phyloP scores from a whole-genome alignment of 257 asterid genomes.

The Plantago elongata region DNA sequence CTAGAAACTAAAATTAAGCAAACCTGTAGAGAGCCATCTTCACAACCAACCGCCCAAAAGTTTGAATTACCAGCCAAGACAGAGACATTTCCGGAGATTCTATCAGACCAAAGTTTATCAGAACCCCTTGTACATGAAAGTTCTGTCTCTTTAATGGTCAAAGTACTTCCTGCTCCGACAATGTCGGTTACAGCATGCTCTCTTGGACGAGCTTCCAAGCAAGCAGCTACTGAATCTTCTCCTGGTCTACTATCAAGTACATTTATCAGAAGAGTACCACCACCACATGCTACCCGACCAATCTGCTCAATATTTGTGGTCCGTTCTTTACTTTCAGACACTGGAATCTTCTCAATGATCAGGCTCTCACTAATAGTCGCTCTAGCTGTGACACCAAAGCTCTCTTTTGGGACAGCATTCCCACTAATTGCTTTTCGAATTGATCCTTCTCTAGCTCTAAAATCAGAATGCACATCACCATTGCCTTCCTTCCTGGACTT shows the following conservation, averaged over 20 bases:
- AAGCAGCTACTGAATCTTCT: conserved; percentile 53
- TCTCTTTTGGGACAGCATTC: conserved; percentile 46
- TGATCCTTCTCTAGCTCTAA: conserved; percentile 43
- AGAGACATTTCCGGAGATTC: conserved; percentile 79
- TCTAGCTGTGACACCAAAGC: conserved; percentile 66
- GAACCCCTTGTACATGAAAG: conserved; percentile 58
- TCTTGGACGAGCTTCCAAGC: conserved; percentile 85
- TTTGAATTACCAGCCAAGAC: conserved; percentile 93
- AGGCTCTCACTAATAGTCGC: conserved; percentile 77
- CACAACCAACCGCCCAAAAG: conserved; percentile 98
- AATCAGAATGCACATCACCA: conserved; percentile 32
- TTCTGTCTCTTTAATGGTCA: conserved; percentile 70
- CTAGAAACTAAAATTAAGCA: conserved; percentile 15
- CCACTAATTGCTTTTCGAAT: conserved; percentile 43
- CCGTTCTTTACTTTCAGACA: conserved; percentile 51
- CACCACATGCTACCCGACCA: conserved; percentile 43
- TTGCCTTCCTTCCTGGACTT: conserved; percentile 41
- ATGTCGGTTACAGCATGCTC: conserved; percentile 77
- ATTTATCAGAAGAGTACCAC: conserved; percentile 53
- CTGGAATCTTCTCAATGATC: conserved; percentile 77
- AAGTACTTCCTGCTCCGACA: conserved; percentile 56
- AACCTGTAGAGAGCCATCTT: conserved; percentile 97
- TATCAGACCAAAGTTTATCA: conserved; percentile 82
- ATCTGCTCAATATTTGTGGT: conserved; percentile 51
- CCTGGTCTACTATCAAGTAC: conserved; percentile 69